Conservation (phyloP, 306 rosid genomes). For the Prunus salicina region DNA sequence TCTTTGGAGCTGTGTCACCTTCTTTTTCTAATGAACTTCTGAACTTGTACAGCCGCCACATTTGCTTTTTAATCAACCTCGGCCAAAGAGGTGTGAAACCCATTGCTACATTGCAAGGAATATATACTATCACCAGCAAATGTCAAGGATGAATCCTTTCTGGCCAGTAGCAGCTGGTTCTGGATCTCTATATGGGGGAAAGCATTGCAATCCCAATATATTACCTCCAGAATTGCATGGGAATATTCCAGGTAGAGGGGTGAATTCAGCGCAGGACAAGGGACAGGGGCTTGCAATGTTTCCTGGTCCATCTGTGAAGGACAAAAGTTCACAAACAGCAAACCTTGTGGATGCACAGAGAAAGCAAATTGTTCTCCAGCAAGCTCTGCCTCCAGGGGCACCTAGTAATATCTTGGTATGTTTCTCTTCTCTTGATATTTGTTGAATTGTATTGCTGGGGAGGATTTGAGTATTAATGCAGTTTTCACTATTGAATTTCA, state of each 20-base stretch:
- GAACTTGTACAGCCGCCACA: conserved; percentile 58
- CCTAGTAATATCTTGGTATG: conserved; percentile 82
- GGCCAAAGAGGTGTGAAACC: conserved; percentile 90
- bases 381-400: conserved; percentile 78
- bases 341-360: conserved; percentile 60
- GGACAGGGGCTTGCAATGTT: conserved; percentile 59
- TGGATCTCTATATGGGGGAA: conserved; percentile 70
- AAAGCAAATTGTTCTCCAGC: conserved; percentile 81
- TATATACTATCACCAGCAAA: conserved; percentile 68
- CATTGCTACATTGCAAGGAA: conserved; percentile 91
- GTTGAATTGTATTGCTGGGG: not conserved
- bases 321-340: conserved; percentile 58
- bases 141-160: conserved; percentile 81
- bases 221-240: conserved; percentile 65
- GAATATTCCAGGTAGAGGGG: conserved; percentile 41
- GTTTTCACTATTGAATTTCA: conserved; percentile 27
- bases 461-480: not conserved
- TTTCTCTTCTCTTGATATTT: not conserved
- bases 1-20: not conserved
- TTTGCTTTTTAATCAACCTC: conserved; percentile 69
- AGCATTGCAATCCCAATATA: conserved; percentile 57
- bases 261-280: conserved; percentile 65
- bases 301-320: conserved; percentile 69
- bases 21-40: not conserved
- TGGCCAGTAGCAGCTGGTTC: conserved; percentile 95